These are phyloP conservation scores for Crataegus laevigata DNA, from an alignment of 306 rosid species.

Conservation along the genomic window DNA sequence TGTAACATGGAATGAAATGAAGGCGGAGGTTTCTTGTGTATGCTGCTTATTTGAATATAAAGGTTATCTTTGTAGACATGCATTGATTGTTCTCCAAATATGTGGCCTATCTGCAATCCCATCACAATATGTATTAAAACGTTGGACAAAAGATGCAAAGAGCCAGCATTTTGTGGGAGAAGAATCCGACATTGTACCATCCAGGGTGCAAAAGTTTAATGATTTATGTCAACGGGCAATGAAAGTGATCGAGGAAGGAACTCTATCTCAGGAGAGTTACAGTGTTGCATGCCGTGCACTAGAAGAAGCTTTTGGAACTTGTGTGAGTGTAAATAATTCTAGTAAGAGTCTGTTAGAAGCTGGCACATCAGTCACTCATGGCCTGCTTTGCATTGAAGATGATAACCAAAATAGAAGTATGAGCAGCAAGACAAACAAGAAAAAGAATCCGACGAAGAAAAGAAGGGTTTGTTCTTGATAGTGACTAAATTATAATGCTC, in stretches of 20 bases:
- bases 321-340: conserved; percentile 55
- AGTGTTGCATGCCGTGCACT: conserved; percentile 63
- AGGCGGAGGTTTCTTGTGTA: conserved; percentile 68
- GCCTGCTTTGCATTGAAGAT: conserved; percentile 62
- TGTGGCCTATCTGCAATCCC: conserved; percentile 76
- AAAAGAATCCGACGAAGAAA: conserved; percentile 85
- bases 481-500: conserved; percentile 1
- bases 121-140: conserved; percentile 67
- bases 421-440: conserved; percentile 69
- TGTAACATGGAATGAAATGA: conserved; percentile 62
- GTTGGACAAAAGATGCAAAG: conserved; percentile 94
- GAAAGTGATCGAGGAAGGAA: conserved; percentile 77
- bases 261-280: conserved; percentile 84
- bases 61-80: conserved; percentile 98
- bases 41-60: conserved; percentile 81
- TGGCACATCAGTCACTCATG: conserved; percentile 65
- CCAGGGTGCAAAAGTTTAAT: conserved; percentile 73
- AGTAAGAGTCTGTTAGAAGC: conserved; percentile 60
- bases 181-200: conserved; percentile 46
- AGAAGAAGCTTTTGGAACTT: conserved; percentile 60
- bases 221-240: conserved; percentile 71
- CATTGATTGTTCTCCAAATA: conserved; percentile 85
- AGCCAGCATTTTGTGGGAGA: conserved; percentile 50
- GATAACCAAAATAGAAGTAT: conserved; percentile 71
- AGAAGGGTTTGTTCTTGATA: conserved; percentile 59